phyloP scores from a whole-genome alignment of 2,329 filamentous ascomycete genomes.

The Cladophialophora exuberans region DNA sequence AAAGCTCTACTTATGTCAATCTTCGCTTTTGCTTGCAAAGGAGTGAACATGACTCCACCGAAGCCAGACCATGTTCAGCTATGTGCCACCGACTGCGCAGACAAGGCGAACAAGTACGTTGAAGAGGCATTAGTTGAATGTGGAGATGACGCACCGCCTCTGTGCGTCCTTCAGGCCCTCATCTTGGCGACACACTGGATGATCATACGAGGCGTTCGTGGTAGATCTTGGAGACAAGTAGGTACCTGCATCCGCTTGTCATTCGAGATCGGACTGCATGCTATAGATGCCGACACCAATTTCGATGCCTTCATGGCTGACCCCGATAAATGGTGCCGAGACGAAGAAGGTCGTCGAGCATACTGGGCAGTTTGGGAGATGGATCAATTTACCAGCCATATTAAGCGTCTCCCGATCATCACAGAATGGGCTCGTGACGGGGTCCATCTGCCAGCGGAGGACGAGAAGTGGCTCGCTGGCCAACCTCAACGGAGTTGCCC shows the following conservation, averaged over 20 bases:
- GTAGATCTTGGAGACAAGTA: slow-evolving; percentile 41
- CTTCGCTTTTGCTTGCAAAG: slow-evolving; percentile 35
- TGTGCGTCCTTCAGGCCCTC: slow-evolving; percentile 43
- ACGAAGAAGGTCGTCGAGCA: slow-evolving; percentile 43
- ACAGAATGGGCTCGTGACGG: slow-evolving; percentile 42
- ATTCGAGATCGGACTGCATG: slow-evolving; percentile 41
- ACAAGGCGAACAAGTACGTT: slow-evolving; percentile 33
- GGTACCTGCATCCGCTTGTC: slow-evolving; percentile 37
- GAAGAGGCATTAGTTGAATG: slow-evolving; percentile 39
- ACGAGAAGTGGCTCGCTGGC: slow-evolving; percentile 40
- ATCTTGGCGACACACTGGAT: slow-evolving; percentile 41
- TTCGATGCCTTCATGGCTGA: slow-evolving; percentile 5
- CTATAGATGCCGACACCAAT: slow-evolving; percentile 24
- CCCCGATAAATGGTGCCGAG: slow-evolving; percentile 32
- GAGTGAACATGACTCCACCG: background rate
- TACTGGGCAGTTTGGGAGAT: slow-evolving; percentile 51
- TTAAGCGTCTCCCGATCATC: slow-evolving; percentile 41
- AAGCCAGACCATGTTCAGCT: background rate
- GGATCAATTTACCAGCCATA: slow-evolving; percentile 45
- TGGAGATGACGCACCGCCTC: slow-evolving; percentile 39
- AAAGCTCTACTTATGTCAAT: slow-evolving; percentile 40
- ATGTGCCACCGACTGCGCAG: slow-evolving; percentile 27
- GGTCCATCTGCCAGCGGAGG: slow-evolving; percentile 41
- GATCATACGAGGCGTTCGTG: slow-evolving; percentile 42
- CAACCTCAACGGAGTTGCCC: slow-evolving; percentile 34